Evolutionary conservation across 768 basidiomycete species (phyloP).

Genomic region (Dacryopinax spathularia): DNA sequence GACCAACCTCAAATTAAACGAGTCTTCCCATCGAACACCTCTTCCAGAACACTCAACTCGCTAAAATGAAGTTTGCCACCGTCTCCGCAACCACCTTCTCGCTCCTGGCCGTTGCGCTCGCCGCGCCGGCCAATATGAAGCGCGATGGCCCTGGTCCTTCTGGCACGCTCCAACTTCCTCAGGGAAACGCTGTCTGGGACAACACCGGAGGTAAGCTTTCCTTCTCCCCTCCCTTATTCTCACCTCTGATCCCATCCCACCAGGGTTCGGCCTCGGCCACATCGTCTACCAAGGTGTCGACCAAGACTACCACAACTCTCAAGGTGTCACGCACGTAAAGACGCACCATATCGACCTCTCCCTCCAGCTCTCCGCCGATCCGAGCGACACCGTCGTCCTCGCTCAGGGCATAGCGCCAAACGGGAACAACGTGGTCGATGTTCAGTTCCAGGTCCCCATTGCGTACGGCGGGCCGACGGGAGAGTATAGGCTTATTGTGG

Average conservation of each 20-base stretch:
- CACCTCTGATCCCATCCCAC: neutral
- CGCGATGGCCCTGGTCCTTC: neutral
- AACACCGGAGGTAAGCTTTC: neutral
- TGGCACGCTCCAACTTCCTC: neutral
- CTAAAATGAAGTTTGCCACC: neutral
- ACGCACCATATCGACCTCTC: constrained; percentile 1
- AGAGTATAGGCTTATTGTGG: neutral
- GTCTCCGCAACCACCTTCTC: neutral
- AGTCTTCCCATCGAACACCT: neutral
- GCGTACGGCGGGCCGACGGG: neutral
- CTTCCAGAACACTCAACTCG: neutral
- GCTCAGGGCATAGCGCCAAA: neutral
- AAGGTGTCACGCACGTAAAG: neutral
- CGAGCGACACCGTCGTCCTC: neutral
- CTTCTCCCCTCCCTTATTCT: neutral
- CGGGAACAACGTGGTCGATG: neutral
- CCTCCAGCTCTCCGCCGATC: neutral
- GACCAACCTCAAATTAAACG: neutral
- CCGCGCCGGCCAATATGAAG: neutral
- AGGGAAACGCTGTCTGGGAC: neutral
- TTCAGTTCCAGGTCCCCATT: neutral
- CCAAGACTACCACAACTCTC: neutral
- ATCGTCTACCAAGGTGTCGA: constrained; percentile 3
- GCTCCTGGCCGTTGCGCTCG: neutral
- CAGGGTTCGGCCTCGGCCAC: neutral